These are phyloP conservation scores for Ganoderma leucocontextum DNA, from an alignment of 1,284 basidiomycete species.

Conservation along the genomic window DNA sequence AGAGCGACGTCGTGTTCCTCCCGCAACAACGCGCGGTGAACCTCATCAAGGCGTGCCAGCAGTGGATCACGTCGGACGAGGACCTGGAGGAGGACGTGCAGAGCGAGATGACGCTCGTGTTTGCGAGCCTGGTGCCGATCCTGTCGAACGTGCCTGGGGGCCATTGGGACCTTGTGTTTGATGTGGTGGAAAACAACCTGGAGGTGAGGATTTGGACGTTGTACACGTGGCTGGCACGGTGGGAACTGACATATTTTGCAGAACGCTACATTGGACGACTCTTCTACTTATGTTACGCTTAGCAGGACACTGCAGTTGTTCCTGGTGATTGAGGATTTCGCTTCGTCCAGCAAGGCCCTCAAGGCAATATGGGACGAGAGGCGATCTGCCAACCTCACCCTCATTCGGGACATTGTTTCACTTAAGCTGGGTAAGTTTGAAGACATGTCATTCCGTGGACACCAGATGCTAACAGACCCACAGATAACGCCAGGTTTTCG, in stretches of 20 bases:
- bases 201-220: constrained; percentile 62
- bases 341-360: constrained; percentile 77
- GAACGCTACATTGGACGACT: constrained; percentile 70
- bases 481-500: constrained; percentile 51
- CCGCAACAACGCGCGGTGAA: constrained; percentile 90
- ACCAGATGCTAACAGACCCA: constrained; percentile 1
- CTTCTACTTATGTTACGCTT: constrained; percentile 66
- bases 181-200: constrained; percentile 88
- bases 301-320: constrained; percentile 78
- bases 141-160: constrained; percentile 87
- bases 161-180: constrained; percentile 95
- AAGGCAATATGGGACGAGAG: constrained; percentile 75
- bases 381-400: constrained; percentile 57
- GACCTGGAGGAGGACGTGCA: constrained; percentile 81
- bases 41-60: constrained; percentile 86
- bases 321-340: constrained; percentile 74
- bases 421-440: constrained; percentile 56
- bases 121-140: constrained; percentile 84
- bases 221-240: background rate
- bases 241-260: constrained; percentile 39
- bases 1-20: constrained; percentile 86
- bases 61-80: constrained; percentile 85
- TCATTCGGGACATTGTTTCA: constrained; percentile 68
- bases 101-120: constrained; percentile 78
- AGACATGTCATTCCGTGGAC: background rate